Conservation (phyloP, 257 asterid species). For the Parsonsia alboflavescens region DNA sequence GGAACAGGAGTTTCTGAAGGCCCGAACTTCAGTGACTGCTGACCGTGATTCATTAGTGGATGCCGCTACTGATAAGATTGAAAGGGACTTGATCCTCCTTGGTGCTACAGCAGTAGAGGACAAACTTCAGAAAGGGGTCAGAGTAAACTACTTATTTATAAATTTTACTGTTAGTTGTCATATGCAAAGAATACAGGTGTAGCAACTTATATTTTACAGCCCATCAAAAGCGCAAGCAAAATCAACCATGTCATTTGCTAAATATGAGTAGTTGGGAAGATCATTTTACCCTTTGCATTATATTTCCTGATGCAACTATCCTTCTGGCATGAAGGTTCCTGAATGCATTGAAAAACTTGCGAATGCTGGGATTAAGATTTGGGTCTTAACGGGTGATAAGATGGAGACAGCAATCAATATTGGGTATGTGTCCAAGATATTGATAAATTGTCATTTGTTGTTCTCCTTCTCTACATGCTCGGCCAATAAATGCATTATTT, state of each 20-base stretch:
- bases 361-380: constrained; percentile 79
- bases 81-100: constrained; percentile 65
- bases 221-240: not conserved
- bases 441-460: not conserved
- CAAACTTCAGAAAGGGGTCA: constrained; percentile 95
- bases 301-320: not conserved
- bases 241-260: not conserved
- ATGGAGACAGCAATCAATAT: constrained; percentile 98
- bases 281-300: not conserved
- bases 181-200: not conserved
- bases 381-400: constrained; percentile 99
- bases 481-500: constrained; percentile 3
- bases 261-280: not conserved
- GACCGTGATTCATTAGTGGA: constrained; percentile 78
- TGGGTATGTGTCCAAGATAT: constrained; percentile 45
- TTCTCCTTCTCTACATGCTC: constrained; percentile 3
- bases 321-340: constrained; percentile 61
- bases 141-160: constrained; percentile 20
- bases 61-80: constrained; percentile 79
- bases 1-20: constrained; percentile 69
- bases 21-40: constrained; percentile 54
- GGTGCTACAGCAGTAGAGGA: constrained; percentile 98
- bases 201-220: not conserved
- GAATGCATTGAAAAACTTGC: constrained; percentile 88
- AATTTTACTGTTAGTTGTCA: not conserved